A percentile compares a stretch with the other conserved stretches of the same genome.
Evolutionary conservation across 192 early-diverging fungal genomes (phyloP).

Genomic region (Coemansia sp.): DNA sequence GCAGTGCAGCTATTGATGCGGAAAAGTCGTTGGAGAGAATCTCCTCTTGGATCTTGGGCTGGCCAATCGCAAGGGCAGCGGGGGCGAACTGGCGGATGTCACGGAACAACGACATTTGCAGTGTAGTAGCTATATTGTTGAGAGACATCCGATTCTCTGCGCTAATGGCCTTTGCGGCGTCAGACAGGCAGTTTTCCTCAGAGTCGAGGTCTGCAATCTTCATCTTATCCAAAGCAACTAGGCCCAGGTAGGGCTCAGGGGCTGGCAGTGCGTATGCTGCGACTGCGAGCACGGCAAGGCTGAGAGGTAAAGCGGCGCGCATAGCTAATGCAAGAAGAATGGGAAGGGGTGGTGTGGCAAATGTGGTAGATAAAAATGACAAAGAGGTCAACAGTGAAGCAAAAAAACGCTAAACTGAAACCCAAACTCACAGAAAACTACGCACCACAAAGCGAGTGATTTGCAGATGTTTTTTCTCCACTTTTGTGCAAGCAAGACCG

Average conservation of each 20-base stretch:
- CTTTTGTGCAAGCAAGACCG: neutral
- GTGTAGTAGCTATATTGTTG: conserved; percentile 23
- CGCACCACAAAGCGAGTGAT: neutral
- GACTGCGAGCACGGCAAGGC: neutral
- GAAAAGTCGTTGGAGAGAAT: conserved; percentile 30
- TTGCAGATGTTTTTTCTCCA: neutral
- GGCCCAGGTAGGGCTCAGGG: neutral
- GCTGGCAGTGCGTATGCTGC: neutral
- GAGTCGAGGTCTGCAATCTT: conserved; percentile 23
- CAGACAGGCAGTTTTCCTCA: conserved; percentile 29
- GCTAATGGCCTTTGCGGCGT: conserved; percentile 13
- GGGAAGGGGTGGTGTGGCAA: neutral
- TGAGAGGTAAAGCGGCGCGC: neutral
- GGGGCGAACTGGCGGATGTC: conserved; percentile 52
- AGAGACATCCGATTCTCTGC: conserved; percentile 15
- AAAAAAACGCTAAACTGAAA: neutral
- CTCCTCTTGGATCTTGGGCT: conserved; percentile 19
- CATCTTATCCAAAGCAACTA: conserved; percentile 1
- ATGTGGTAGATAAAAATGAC: neutral
- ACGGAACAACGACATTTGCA: conserved; percentile 37
- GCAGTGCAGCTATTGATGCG: conserved; percentile 20
- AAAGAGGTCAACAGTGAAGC: neutral
- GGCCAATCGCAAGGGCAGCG: conserved; percentile 29
- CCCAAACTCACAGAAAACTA: neutral
- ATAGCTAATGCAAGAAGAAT: neutral